phyloP scores from a whole-genome alignment of 176 grass and related monocot species.

The Triticum monococcum region DNA sequence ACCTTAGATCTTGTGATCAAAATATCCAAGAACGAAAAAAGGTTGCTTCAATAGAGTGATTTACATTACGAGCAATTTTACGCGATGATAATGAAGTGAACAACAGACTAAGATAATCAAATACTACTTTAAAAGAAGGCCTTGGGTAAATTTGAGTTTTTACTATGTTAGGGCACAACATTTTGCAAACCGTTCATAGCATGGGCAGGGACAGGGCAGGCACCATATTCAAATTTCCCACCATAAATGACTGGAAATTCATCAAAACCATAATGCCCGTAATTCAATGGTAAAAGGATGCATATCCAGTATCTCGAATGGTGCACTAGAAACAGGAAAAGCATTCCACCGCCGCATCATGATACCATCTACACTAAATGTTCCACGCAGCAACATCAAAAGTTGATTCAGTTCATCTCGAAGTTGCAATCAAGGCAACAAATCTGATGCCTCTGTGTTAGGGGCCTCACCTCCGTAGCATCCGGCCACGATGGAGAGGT shows the following conservation, averaged over 20 bases:
- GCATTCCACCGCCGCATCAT: neutral
- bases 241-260: neutral
- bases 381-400: neutral
- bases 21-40: neutral
- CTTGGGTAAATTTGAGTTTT: neutral
- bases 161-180: neutral
- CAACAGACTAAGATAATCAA: neutral
- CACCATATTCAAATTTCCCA: neutral
- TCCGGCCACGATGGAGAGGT: constrained; percentile 61
- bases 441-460: neutral
- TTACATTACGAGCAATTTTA: neutral
- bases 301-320: neutral
- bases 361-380: neutral
- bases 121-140: neutral
- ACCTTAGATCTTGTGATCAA: neutral
- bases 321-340: neutral
- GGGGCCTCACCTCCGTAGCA: constrained; percentile 75
- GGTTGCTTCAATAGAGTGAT: neutral
- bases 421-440: neutral
- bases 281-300: neutral
- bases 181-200: neutral
- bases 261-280: neutral
- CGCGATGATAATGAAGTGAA: neutral
- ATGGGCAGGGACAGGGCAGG: neutral
- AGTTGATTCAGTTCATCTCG: neutral